Base-by-base conservation (phyloP, 352 stramenopile species). In the Phytophthora sp. region DNA sequence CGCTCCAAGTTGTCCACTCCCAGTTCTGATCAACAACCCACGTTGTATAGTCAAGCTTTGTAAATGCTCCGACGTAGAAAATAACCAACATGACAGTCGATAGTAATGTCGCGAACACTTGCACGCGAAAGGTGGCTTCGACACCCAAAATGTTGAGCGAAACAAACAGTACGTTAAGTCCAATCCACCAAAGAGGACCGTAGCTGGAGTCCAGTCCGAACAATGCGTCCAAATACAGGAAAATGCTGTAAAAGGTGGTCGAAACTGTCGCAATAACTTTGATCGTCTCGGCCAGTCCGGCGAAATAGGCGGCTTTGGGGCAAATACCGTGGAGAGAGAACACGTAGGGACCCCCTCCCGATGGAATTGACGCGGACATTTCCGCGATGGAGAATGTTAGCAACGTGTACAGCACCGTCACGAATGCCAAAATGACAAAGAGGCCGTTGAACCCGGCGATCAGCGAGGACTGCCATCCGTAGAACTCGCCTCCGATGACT, bases 341-440 rank as follows among this genome's bases (percentile, higher is more conserved):
- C 3, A 88, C 68, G 64, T 91, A 91, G 1, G 82, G 82, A 21
- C 82, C 82, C n/a, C 82, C 82, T 17, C 80, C 79, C 2, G 75
- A 62, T 1, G 82, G 82, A 15, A 89, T 71, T 10, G 70, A 81
- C 1, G 78, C 63, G n/a, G 79, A 89, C 51, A 91, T 66, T 59
- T 89, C 82, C 20, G 79, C 79, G 66, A 91, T 88, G 3, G 82
- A 89, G 66, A 91, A 91, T 8, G 79, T 75, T 13, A 91, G 69
- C 45, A 89, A 43, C 46, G 80, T 72, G 66, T 89, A 91, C n/a
- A 89, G 70, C 35, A 87, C 57, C 11, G 82, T 89, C 34, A 88
- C 78, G 58, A 88, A 71, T 28, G 62, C 51, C 42, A 91, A 57
- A 39, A 88, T 81, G 51, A 91, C 44, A 26, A 88, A 69, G 7